phyloP scores from a whole-genome alignment of 164 flowering plant species.

The Sextonia rubra region DNA sequence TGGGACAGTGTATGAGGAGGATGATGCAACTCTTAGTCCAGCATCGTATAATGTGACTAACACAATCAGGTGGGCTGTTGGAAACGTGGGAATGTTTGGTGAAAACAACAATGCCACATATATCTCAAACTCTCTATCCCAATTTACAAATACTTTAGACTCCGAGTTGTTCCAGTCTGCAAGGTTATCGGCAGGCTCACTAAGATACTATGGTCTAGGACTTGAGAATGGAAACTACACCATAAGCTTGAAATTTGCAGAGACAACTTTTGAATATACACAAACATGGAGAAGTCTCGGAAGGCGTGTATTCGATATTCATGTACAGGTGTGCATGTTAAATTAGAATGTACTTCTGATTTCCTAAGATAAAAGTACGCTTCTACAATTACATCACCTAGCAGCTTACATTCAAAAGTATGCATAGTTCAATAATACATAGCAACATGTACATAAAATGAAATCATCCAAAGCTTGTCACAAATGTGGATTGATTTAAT shows the following conservation, averaged over 20 bases:
- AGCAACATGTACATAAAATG: not conserved
- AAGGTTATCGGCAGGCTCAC: slow-evolving; percentile 69
- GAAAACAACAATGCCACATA: slow-evolving; percentile 33
- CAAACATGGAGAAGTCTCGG: slow-evolving; percentile 61
- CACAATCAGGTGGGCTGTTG: slow-evolving; percentile 67
- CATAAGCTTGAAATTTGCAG: slow-evolving; percentile 67
- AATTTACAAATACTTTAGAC: slow-evolving; percentile 46
- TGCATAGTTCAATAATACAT: not conserved
- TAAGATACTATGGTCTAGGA: slow-evolving; percentile 84
- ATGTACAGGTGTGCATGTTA: slow-evolving; percentile 58
- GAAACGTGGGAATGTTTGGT: slow-evolving; percentile 55
- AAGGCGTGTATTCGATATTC: slow-evolving; percentile 73
- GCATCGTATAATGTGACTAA: slow-evolving; percentile 57
- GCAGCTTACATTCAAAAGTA: not conserved
- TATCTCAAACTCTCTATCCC: slow-evolving; percentile 22
- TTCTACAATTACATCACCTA: not conserved
- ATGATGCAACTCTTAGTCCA: slow-evolving; percentile 53
- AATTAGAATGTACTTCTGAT: not conserved
- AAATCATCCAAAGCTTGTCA: not conserved
- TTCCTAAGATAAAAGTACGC: too few species aligned
- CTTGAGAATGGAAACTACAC: slow-evolving; percentile 82
- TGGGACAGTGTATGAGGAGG: slow-evolving; percentile 41
- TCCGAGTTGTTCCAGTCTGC: slow-evolving; percentile 66
- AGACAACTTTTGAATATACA: slow-evolving; percentile 27
- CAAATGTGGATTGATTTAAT: too few species aligned